Evolutionary conservation across 176 grass and related monocot species (phyloP), one percentile per base, ranked within the genome.

Genomic region (Lolium rigidum): DNA sequence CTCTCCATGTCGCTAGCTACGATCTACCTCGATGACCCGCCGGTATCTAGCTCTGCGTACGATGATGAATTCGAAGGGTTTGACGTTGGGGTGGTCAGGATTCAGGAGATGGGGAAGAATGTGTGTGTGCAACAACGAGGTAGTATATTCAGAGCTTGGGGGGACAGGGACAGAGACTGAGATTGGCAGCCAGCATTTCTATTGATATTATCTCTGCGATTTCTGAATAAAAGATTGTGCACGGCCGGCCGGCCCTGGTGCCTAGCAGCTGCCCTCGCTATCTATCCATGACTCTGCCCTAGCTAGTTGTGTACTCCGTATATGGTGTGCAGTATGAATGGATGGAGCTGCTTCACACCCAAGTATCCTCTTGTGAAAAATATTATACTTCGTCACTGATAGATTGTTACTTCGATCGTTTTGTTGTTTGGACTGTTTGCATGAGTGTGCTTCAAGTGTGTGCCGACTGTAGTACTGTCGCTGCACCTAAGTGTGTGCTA

Each of bases 191-290:
- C 8, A 37, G 49, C 9, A 76, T 76, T 76, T 51, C 2, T 18
- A 48, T 62, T 31, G 77, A 20, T 31, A 39, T 24, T 67, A 20
- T 48, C 64, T 48, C 64, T 25, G 21, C 52, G 18, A 39, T 70
- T 21, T 9, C 0, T 4, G 52, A 44, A 59, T 47, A 58, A n/a
- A 26, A 77, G 74, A 58, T 57, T 17, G 39, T 48, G 16, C 70
- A 76, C 59, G 70, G 70, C 86, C 59, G 70, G 70, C 86, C 70
- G 79, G 79, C 86, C 59, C 6, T 82, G 79, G 58, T 56, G 70
- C 79, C 35, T 48, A 47, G 79, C 79, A 82, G 79, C 86, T 82
- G 35, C 58, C 41, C 54, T 75, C 79, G 58, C 31, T 76, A 26
- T 62, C 85, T 4, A 9, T 51, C 85, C 18, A 65, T 81, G 14